A percentile compares a stretch with the other conserved stretches of the same genome.
Conservation (phyloP, 371 early-diverging fungal species). For the Apophysomyces variabilis region DNA sequence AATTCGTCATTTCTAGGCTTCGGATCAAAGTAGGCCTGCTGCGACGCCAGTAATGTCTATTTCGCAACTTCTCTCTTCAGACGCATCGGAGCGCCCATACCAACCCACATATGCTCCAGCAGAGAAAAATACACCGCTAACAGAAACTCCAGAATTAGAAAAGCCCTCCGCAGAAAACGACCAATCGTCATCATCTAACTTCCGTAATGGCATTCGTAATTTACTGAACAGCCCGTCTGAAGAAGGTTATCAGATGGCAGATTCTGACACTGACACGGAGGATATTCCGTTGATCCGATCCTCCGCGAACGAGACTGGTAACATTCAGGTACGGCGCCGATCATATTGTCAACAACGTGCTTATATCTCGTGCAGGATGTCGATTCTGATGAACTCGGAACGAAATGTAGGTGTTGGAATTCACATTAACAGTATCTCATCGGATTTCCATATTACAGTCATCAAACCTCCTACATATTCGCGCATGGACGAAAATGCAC, state of each 20-base stretch:
- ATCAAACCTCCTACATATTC: conserved; percentile 3
- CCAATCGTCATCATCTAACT: conserved; percentile 13
- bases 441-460: background rate
- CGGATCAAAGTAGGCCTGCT: conserved; percentile 14
- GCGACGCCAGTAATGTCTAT: conserved; percentile 52
- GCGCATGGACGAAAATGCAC: background rate
- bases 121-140: background rate
- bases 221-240: conserved; percentile 36
- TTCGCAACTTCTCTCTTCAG: conserved; percentile 46
- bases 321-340: conserved; percentile 4
- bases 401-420: background rate
- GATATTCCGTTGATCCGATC: conserved; percentile 31
- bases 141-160: conserved; percentile 1
- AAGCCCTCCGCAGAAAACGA: background rate
- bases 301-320: background rate
- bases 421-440: background rate
- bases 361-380: background rate
- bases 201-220: conserved; percentile 37
- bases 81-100: conserved; percentile 23
- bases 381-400: background rate
- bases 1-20: conserved; percentile 1
- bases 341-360: background rate
- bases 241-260: conserved; percentile 37
- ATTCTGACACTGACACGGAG: conserved; percentile 49
- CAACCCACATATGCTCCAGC: conserved; percentile 6